These are phyloP conservation scores for Picocystis salinarum DNA, from an alignment of 139 green algal genomes.

Conservation along the genomic window DNA sequence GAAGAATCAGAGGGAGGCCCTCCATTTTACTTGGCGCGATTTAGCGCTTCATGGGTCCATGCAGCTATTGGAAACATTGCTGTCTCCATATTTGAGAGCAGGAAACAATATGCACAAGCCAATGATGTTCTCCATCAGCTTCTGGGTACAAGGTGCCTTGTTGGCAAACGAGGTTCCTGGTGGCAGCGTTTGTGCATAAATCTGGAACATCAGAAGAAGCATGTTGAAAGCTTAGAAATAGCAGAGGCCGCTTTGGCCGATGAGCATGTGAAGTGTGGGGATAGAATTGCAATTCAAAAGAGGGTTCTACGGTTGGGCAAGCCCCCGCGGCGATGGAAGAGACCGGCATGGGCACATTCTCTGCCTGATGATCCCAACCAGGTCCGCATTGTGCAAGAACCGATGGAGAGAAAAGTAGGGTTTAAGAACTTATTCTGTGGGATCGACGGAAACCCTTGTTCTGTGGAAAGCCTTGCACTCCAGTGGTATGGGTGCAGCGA, in stretches of 20 bases:
- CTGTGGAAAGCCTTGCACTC: slow-evolving; percentile 55
- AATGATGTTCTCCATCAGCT: slow-evolving; percentile 36
- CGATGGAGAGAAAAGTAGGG: slow-evolving; percentile 6
- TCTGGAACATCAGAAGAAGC: slow-evolving; percentile 37
- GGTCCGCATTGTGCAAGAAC: slow-evolving; percentile 13
- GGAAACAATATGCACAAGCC: slow-evolving; percentile 32
- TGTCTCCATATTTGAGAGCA: slow-evolving; percentile 50
- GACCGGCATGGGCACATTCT: slow-evolving; percentile 29
- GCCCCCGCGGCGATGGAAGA: slow-evolving; percentile 48
- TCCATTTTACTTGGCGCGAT: slow-evolving; percentile 33
- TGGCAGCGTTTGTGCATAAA: slow-evolving; percentile 55
- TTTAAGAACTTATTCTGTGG: slow-evolving; percentile 27
- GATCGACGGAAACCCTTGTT: slow-evolving; percentile 5
- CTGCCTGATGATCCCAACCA: slow-evolving; percentile 29
- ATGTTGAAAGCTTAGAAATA: slow-evolving; percentile 29
- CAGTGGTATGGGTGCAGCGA: slow-evolving; percentile 49
- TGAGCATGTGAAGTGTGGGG: slow-evolving; percentile 38
- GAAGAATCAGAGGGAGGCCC: slow-evolving; percentile 10
- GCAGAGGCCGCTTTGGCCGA: slow-evolving; percentile 50
- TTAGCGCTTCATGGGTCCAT: slow-evolving; percentile 42
- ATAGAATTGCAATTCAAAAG: slow-evolving; percentile 36
- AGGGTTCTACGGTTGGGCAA: slow-evolving; percentile 57
- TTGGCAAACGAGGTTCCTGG: slow-evolving; percentile 39
- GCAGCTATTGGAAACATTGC: slow-evolving; percentile 44
- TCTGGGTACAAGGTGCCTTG: slow-evolving; percentile 19